A percentile compares a stretch with the other conserved stretches of the same genome.
Evolutionary conservation across 2,329 filamentous ascomycete genomes (phyloP).

Genomic region (Xylaria sp.): DNA sequence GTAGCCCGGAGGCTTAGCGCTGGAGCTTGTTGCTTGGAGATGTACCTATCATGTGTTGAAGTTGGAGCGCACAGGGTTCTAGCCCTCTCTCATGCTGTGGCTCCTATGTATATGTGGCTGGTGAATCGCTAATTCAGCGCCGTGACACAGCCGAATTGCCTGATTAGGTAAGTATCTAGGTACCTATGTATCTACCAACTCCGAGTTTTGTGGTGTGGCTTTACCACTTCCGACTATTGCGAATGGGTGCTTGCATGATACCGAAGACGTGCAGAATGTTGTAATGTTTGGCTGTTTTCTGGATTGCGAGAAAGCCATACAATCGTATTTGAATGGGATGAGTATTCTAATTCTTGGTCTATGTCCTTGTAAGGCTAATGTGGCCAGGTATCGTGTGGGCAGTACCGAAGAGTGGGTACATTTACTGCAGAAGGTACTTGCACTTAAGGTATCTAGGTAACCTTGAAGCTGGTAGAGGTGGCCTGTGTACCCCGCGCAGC

Average conservation of each 20-base stretch:
- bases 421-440: background rate
- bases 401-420: background rate
- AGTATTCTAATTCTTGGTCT: background rate
- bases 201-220: background rate
- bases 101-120: background rate
- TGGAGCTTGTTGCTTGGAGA: too few species aligned
- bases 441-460: background rate
- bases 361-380: background rate
- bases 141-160: background rate
- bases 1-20: background rate
- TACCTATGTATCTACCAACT: background rate
- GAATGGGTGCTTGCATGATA: background rate
- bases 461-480: background rate
- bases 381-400: background rate
- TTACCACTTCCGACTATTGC: background rate
- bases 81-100: constrained; percentile 24
- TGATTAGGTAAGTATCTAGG: background rate
- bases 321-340: background rate
- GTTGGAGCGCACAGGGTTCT: constrained; percentile 23
- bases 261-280: background rate
- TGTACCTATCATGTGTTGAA: too few species aligned
- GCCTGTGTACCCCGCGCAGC: background rate
- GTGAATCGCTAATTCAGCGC: background rate
- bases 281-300: background rate
- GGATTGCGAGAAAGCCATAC: background rate